phyloP scores from a whole-genome alignment of 1,139 yeast species.

The Scheffersomyces segobiensis region DNA sequence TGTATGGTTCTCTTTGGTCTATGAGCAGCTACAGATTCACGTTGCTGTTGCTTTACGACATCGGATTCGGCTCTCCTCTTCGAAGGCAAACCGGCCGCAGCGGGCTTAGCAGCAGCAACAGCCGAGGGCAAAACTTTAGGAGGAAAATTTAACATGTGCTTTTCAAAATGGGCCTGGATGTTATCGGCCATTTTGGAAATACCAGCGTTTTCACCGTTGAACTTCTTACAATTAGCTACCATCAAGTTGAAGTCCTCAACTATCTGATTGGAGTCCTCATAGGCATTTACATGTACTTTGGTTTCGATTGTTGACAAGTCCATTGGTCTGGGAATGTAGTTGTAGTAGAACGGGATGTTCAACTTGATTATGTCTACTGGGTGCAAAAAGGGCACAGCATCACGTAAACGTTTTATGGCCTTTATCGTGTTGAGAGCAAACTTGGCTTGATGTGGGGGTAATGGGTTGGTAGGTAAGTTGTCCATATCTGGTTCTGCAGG shows the following conservation, averaged over 20 bases:
- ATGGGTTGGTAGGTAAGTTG: conserved; percentile 65
- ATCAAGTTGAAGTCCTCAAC: conserved; percentile 81
- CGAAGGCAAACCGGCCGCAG: conserved; percentile 29
- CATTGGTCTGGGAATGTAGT: conserved; percentile 86
- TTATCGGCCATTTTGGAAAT: conserved; percentile 91
- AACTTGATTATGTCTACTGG: conserved; percentile 91
- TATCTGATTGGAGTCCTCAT: conserved; percentile 67
- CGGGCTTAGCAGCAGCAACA: conserved; percentile 8
- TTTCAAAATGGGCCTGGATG: conserved; percentile 88
- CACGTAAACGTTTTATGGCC: conserved; percentile 86
- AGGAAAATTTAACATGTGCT: conserved; percentile 92
- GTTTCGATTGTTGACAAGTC: conserved; percentile 88
- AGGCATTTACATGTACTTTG: conserved; percentile 69
- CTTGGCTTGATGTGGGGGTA: conserved; percentile 84
- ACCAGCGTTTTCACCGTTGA: conserved; percentile 81
- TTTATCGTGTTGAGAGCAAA: conserved; percentile 67
- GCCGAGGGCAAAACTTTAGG: conserved; percentile 58
- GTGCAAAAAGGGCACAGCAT: conserved; percentile 83
- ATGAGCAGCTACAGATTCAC: conserved; percentile 47
- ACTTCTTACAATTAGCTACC: conserved; percentile 77
- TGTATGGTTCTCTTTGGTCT: conserved; percentile 95
- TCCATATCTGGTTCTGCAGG: conserved; percentile 71
- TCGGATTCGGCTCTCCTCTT: conserved; percentile 65
- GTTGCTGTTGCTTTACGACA: conserved; percentile 13
- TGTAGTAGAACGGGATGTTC: conserved; percentile 88